These are phyloP conservation scores for Hanseniaspora valbyensis DNA, from an alignment of 805 yeast genomes.

Conservation along the genomic window DNA sequence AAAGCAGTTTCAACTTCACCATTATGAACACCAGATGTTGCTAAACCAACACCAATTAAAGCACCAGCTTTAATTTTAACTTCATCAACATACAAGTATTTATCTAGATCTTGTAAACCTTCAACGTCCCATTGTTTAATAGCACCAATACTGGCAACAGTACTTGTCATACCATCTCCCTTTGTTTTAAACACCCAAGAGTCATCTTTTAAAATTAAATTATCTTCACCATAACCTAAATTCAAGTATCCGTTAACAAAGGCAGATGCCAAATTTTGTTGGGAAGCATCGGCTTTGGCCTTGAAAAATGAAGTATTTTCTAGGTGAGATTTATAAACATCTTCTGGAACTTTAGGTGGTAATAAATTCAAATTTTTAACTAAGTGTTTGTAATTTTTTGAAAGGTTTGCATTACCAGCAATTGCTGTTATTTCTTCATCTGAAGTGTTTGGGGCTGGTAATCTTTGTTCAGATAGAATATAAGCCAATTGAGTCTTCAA, in stretches of 20 bases:
- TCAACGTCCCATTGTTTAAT: constrained; percentile 87
- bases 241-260: constrained; percentile 87
- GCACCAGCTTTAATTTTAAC: constrained; percentile 93
- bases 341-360: constrained; percentile 90
- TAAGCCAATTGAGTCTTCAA: constrained; percentile 86
- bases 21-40: constrained; percentile 86
- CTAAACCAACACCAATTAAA: constrained; percentile 83
- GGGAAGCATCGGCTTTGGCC: constrained; percentile 68
- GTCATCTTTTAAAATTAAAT: constrained; percentile 64
- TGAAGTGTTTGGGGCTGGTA: constrained; percentile 36
- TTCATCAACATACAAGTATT: constrained; percentile 74
- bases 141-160: constrained; percentile 86
- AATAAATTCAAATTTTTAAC: constrained; percentile 78
- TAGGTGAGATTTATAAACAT: constrained; percentile 80
- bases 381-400: constrained; percentile 69
- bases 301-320: constrained; percentile 55
- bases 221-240: constrained; percentile 83
- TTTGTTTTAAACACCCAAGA: constrained; percentile 87
- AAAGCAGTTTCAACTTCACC: constrained; percentile 83
- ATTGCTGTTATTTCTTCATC: constrained; percentile 65
- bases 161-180: constrained; percentile 80
- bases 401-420: constrained; percentile 65
- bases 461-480: constrained; percentile 72
- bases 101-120: constrained; percentile 83
- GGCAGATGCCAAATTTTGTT: constrained; percentile 88